Evolutionary conservation across 176 grass and related monocot species (phyloP).

Genomic region (Cenchrus americanus): DNA sequence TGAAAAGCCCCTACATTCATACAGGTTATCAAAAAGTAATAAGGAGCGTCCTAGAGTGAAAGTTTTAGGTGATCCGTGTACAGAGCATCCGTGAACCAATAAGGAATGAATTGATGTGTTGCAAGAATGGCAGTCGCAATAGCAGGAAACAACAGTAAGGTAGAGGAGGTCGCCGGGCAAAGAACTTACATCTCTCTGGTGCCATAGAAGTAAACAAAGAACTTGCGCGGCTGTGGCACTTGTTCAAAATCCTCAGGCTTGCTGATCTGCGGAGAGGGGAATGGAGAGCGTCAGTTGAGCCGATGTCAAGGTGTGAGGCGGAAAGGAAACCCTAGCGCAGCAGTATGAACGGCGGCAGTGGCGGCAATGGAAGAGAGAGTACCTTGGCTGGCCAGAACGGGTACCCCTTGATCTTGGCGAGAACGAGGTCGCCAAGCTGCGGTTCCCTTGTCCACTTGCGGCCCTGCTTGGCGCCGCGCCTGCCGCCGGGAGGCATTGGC

Average conservation of each 20-base stretch:
- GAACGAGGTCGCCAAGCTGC: conserved; percentile 82
- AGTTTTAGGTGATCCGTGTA: background rate
- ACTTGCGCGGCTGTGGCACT: conserved; percentile 61
- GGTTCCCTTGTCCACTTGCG: conserved; percentile 69
- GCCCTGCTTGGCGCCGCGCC: conserved; percentile 63
- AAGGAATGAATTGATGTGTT: conserved; percentile 10
- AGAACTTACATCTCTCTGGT: conserved; percentile 83
- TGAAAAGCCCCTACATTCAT: background rate
- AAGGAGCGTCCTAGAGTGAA: background rate
- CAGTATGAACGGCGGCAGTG: background rate
- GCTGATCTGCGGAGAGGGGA: conserved; percentile 71
- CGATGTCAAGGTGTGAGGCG: background rate
- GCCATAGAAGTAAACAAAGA: conserved; percentile 93
- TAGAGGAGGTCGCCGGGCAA: background rate
- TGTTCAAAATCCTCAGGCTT: conserved; percentile 69
- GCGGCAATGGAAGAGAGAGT: background rate
- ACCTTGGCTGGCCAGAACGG: conserved; percentile 95
- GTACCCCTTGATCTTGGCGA: conserved; percentile 99
- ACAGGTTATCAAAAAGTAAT: background rate
- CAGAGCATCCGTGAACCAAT: background rate
- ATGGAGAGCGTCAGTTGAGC: background rate
- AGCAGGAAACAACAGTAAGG: background rate
- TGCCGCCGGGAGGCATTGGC: conserved; percentile 70
- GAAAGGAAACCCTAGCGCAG: conserved; percentile 31
- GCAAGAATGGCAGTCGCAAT: background rate